These are phyloP conservation scores for Hypoxylon trugodes DNA, from an alignment of 495 filamentous ascomycete species.

Conservation along the genomic window DNA sequence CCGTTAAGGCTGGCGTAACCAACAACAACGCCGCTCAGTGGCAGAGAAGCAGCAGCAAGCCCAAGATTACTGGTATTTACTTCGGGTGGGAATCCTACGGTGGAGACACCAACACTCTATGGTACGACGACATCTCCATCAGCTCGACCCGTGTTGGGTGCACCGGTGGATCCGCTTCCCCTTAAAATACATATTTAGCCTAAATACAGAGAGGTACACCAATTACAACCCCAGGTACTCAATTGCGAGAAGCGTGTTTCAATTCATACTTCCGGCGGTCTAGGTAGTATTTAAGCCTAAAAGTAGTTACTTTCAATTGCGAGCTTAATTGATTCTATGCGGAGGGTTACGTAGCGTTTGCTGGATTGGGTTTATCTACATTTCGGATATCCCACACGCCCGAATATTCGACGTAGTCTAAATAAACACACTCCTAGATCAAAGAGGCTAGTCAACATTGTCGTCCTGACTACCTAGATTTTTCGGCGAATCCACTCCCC, in stretches of 20 bases:
- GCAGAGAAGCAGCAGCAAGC: constrained; percentile 55
- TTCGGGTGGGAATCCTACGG: constrained; percentile 70
- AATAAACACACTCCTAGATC: no score
- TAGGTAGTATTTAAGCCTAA: not conserved
- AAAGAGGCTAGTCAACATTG: no score
- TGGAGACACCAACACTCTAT: constrained; percentile 65
- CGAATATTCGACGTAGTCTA: no score
- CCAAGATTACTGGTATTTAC: constrained; percentile 61
- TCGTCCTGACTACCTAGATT: no score
- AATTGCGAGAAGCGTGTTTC: not conserved
- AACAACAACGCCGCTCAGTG: constrained; percentile 63
- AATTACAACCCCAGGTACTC: not conserved
- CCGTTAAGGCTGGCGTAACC: constrained; percentile 48
- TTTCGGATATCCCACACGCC: no score
- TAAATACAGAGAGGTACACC: constrained; percentile 12
- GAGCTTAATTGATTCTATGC: no score
- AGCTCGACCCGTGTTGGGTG: constrained; percentile 59
- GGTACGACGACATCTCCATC: constrained; percentile 64
- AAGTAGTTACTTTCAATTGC: no score
- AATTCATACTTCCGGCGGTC: not conserved
- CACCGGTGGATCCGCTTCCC: constrained; percentile 15
- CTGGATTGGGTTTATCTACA: no score
- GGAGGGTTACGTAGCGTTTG: no score
- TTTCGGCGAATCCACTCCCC: no score
- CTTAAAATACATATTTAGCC: constrained; percentile 3